phyloP scores from a whole-genome alignment of 768 basidiomycete genomes.

The Scleroderma citrinum region DNA sequence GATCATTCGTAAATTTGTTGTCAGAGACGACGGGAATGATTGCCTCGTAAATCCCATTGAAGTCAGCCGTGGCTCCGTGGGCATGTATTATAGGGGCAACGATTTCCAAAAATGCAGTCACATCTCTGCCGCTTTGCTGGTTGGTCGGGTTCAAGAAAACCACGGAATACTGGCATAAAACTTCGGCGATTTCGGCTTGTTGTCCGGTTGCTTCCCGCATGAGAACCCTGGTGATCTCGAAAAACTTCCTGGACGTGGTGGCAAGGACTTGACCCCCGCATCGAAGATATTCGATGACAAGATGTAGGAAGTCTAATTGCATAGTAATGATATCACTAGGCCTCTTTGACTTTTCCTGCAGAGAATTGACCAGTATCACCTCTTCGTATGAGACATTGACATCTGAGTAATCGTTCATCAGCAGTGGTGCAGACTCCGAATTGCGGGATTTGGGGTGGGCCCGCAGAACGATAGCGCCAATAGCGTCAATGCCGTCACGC shows the following conservation, averaged over 20 bases:
- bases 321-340: constrained; percentile 53
- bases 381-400: constrained; percentile 14
- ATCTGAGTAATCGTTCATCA: constrained; percentile 17
- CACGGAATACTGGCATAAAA: constrained; percentile 49
- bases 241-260: constrained; percentile 36
- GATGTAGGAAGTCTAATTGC: constrained; percentile 57
- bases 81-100: constrained; percentile 50
- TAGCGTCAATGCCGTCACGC: constrained; percentile 62
- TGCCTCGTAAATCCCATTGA: constrained; percentile 51
- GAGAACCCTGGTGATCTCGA: constrained; percentile 53
- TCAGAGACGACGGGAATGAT: constrained; percentile 41
- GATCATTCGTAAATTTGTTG: constrained; percentile 46
- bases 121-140: constrained; percentile 41
- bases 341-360: constrained; percentile 38
- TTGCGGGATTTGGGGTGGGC: constrained; percentile 38
- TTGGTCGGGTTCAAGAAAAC: constrained; percentile 41
- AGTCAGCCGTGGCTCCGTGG: constrained; percentile 46
- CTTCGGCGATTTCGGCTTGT: constrained; percentile 39
- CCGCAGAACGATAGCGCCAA: constrained; percentile 51
- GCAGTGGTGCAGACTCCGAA: constrained; percentile 28
- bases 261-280: constrained; percentile 43
- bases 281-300: constrained; percentile 44
- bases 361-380: constrained; percentile 30
- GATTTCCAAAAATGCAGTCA: constrained; percentile 47
- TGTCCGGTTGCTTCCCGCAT: constrained; percentile 46